A percentile compares a stretch with the other conserved stretches of the same genome.
phyloP scores from a whole-genome alignment of 2,329 filamentous ascomycete genomes.

The Clonostachys solani region DNA sequence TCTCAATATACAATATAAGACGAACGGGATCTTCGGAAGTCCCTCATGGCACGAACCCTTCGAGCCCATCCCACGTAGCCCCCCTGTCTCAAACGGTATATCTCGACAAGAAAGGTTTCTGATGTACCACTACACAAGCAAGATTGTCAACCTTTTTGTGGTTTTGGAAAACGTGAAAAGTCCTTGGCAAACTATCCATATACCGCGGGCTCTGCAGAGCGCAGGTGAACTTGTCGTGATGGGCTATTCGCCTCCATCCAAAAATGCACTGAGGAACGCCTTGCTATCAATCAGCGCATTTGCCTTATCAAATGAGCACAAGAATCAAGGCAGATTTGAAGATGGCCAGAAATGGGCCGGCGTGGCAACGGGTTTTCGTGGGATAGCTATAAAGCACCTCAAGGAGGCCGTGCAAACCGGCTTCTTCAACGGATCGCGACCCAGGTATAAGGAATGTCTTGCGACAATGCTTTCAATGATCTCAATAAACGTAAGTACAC shows the following conservation, averaged over 20 bases:
- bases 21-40: neutral
- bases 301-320: conserved; percentile 12
- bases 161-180: conserved; percentile 17
- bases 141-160: conserved; percentile 14
- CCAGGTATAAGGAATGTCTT: conserved; percentile 17
- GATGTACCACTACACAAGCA: conserved; percentile 14
- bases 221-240: conserved; percentile 11
- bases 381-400: conserved; percentile 11
- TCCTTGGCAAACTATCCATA: conserved; percentile 17
- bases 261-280: conserved; percentile 12
- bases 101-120: conserved; percentile 12
- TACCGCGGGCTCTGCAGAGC: conserved; percentile 14
- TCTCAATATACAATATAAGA: neutral
- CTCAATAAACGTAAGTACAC: conserved; percentile 12
- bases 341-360: conserved; percentile 9
- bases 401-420: conserved; percentile 12
- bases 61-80: too few species aligned
- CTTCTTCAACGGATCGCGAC: conserved; percentile 2
- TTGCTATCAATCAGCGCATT: conserved; percentile 16
- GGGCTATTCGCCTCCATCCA: conserved; percentile 11
- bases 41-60: neutral
- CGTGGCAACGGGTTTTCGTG: conserved; percentile 5
- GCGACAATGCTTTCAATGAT: conserved; percentile 19
- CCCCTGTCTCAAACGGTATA: neutral
- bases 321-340: conserved; percentile 2